Percentiles rank a stretch among this genome's conserved stretches.
These are phyloP conservation scores for Euphrasia arctica DNA, from an alignment of 305 asterid genomes.

Conservation along the genomic window DNA sequence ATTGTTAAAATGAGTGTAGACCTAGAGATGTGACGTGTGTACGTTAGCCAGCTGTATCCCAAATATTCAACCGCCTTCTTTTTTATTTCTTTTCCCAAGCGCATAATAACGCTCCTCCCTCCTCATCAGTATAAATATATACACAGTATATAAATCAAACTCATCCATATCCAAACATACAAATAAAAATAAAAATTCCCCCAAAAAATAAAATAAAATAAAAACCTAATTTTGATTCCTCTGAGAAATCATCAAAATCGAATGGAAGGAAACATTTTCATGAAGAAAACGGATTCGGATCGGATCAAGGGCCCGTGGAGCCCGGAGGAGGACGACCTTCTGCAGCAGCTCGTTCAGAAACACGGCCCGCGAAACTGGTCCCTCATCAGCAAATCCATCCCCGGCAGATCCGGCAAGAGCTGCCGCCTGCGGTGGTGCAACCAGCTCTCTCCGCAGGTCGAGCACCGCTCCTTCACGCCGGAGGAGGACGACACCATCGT, in stretches of 20 bases:
- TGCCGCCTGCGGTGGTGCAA: constrained; percentile 97
- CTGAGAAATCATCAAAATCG: neutral
- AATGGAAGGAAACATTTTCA: constrained; percentile 13
- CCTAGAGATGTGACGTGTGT: constrained; percentile 61
- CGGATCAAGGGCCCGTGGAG: constrained; percentile 98
- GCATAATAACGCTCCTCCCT: constrained; percentile 53
- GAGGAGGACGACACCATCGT: constrained; percentile 81
- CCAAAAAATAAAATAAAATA: no score
- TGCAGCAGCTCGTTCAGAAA: constrained; percentile 63
- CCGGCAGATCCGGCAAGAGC: constrained; percentile 86
- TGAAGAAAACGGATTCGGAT: constrained; percentile 48
- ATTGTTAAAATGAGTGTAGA: neutral
- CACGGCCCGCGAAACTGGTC: constrained; percentile 94
- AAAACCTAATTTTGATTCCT: constrained; percentile 4
- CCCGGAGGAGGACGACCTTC: constrained; percentile 75
- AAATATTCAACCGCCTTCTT: constrained; percentile 62
- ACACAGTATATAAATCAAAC: neutral
- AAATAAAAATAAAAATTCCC: neutral
- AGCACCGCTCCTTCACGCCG: constrained; percentile 75
- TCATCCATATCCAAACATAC: constrained; percentile 1
- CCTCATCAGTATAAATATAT: no score
- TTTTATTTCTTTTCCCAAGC: constrained; percentile 21
- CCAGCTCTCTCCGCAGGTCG: constrained; percentile 91
- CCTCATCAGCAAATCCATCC: constrained; percentile 65
- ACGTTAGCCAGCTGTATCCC: constrained; percentile 85